phyloP scores from a whole-genome alignment of 768 basidiomycete species.

The Psilocybe sp. region DNA sequence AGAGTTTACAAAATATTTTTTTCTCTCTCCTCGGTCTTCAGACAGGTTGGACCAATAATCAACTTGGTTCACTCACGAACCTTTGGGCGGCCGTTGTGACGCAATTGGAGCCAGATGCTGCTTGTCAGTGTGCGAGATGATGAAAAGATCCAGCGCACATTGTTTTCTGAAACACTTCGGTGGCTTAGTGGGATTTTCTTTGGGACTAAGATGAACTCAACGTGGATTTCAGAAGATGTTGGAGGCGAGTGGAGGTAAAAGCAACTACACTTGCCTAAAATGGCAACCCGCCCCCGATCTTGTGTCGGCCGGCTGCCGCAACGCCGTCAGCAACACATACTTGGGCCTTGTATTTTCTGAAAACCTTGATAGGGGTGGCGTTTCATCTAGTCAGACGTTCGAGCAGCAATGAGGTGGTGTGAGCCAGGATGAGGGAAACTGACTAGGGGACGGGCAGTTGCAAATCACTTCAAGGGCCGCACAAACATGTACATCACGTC shows the following conservation, averaged over 20 bases:
- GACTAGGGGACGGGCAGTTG: no score
- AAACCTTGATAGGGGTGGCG: not conserved
- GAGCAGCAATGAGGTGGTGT: no score
- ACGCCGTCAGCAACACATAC: not conserved
- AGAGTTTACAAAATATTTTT: no score
- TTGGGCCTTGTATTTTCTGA: no score
- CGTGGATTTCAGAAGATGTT: no score
- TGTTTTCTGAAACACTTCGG: not conserved
- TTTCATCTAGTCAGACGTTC: not conserved
- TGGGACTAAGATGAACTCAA: not conserved
- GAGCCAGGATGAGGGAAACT: no score
- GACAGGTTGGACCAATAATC: no score
- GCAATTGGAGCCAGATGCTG: not conserved
- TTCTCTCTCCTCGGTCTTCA: no score
- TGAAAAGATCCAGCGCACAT: not conserved
- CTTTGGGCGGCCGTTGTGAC: no score
- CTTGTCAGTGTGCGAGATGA: not conserved
- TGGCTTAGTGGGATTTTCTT: not conserved
- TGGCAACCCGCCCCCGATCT: not conserved
- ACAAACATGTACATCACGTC: no score
- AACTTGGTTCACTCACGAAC: no score
- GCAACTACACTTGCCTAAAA: constrained; percentile 6
- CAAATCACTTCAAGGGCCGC: no score
- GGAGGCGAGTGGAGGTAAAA: not conserved
- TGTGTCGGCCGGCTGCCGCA: not conserved